Evolutionary conservation across 768 basidiomycete genomes (phyloP), one percentile per base, ranked within the genome.

Genomic region (Suillus ampliporus): DNA sequence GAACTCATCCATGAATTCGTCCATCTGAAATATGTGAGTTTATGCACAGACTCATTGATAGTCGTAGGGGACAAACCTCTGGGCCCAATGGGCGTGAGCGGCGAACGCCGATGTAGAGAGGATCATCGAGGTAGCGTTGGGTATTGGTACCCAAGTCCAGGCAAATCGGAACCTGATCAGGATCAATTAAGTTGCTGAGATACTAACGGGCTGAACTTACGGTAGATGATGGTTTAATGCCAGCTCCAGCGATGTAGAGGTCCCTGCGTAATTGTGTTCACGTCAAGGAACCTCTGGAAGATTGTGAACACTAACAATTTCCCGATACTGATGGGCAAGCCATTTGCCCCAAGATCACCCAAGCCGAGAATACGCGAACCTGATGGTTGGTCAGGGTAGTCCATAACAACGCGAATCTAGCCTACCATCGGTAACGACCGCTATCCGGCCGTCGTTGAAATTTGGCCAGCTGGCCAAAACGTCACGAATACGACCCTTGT

Each of bases 81-180:
- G 67, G 64, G 13, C 71, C 72, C 13, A 69, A 69, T 5, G 85
- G 85, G 44, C 89, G 79, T 61, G 75, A 83, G 58, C 83, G 83
- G 53, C 86, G 83, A 6, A 89, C 80, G 60, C 91, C 91, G 64
- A 92, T 80, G 77, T 93, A 93, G 6, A 92, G 80, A 40, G 91
- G 90, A 67, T 92, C 91, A 43, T 86, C 80, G 51, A 90, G 76
- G 70, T 84, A 85, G 57, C 78, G 82, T 61, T 86, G 78, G 46
- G 87, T 91, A 75, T 92, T 90, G 13, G 91, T 92, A 21, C 91
- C 91, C 46, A 92, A 81, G 75, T 92, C 91, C 58, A 89, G 80
- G 64, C 86, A 86, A 59, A 90, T 87, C 14, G 89, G 89, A 17
- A 91, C 72, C 79, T 80, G 66, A 3, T 37, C 34, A 47, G 31